Base-by-base conservation (phyloP, 2,329 filamentous ascomycete genomes). In the Xylaria sp. region DNA sequence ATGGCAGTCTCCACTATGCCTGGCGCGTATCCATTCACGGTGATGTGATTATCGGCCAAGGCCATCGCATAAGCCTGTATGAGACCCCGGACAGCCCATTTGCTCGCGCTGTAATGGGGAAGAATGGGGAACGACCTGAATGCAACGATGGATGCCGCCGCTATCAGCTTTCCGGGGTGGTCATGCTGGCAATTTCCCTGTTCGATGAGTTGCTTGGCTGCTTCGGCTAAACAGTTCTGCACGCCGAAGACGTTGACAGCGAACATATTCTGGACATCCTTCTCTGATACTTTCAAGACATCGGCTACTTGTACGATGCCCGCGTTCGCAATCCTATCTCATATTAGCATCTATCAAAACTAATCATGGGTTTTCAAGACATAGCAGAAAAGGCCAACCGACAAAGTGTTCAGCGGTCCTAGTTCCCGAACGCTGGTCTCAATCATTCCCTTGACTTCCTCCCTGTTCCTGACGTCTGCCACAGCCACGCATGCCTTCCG, bases 31-130 rank as follows among this genome's bases (percentile, higher is more conserved):
- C 84, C 83, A 67, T 91, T 91, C 19, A 84, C 87, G 0, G 85
- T 89, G 72, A 91, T 90, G 61, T 85, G 79, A 71, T 90, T 82
- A 49, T 77, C 74, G 0, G 87, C 88, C 75, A 90, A 79, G 65
- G 89, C 87, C 81, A 89, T 86, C 0, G 88, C 88, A 65, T 88
- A 89, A 0, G 82, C 84, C 72, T 90, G 87, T 0, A 85, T 88
- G 53, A 91, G 76, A 0, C 88, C 88, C 3, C 88, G 80, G 1
- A 91, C 87, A 0, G 89, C 89, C 77, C 82, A 90, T 71, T 91
- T 91, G 15, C 82, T 82, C 3, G 87, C 84, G 19, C 80, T 84
- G 77, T 91, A 92, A 71, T 89, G 85, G 0, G 84, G 82, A 8
- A 90, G 77, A 47, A 87, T 71, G 0, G 82, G 75, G 49, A 88